Evolutionary conservation across 1,139 yeast genomes (phyloP).

Genomic region (Taiozyma sp.): DNA sequence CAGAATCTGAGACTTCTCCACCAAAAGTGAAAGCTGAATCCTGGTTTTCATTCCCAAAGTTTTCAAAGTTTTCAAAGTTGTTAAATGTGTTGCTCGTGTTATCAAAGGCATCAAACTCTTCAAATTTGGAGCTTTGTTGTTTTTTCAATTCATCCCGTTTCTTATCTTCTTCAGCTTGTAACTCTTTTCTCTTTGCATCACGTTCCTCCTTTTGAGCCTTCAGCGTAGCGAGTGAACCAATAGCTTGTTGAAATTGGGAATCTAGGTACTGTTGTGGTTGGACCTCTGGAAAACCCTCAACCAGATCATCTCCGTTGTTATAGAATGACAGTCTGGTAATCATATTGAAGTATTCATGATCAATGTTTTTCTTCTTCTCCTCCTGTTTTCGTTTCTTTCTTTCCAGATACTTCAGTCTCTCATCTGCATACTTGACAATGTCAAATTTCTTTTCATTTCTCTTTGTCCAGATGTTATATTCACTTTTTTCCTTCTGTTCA

Average conservation of each 20-base stretch:
- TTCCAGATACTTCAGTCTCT: slow-evolving; percentile 33
- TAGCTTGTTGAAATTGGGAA: slow-evolving; percentile 12
- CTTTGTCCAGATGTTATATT: slow-evolving; percentile 11
- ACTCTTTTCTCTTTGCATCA: slow-evolving; percentile 7
- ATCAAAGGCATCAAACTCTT: neutral
- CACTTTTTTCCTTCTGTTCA: slow-evolving; percentile 6
- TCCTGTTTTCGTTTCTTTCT: slow-evolving; percentile 28
- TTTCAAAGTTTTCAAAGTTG: slow-evolving; percentile 3
- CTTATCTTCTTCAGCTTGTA: slow-evolving; percentile 12
- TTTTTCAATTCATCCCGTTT: slow-evolving; percentile 6
- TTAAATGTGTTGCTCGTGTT: slow-evolving; percentile 1
- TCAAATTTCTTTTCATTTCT: slow-evolving; percentile 38
- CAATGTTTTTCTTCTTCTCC: slow-evolving; percentile 23
- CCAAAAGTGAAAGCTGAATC: neutral
- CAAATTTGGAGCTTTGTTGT: neutral
- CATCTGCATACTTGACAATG: slow-evolving; percentile 50
- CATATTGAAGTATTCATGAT: slow-evolving; percentile 7
- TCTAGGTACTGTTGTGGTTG: slow-evolving; percentile 14
- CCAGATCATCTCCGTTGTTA: neutral
- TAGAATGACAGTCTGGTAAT: slow-evolving; percentile 12
- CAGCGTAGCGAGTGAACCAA: slow-evolving; percentile 13
- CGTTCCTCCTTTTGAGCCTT: slow-evolving; percentile 12
- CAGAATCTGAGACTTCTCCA: neutral
- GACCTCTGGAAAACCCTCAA: neutral
- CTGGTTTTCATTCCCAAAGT: neutral